Evolutionary conservation across 2,329 filamentous ascomycete species (phyloP), one percentile per base, ranked within the genome.

Genomic region (Talaromyces piceae): DNA sequence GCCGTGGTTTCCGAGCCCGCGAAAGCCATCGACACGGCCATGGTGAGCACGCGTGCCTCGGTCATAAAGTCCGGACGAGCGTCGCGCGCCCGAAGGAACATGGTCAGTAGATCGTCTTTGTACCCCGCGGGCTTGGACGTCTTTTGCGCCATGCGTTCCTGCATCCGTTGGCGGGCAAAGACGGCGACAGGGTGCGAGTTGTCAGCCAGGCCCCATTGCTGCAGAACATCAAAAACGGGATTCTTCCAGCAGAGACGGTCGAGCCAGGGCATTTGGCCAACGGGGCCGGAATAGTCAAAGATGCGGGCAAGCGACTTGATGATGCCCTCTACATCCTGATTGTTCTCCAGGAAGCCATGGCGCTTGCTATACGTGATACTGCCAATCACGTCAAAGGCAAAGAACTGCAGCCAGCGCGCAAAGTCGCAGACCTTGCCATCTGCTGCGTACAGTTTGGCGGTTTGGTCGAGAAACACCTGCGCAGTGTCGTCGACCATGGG

Each of bases 1-100:
- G 85, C 87, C 0, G 87, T 91, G 0, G 87, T 91, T 67, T 93
- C 88, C 2, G 81, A 85, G 3, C 87, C 87, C 0, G 88, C 88
- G 86, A 79, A 61, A 9, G 59, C 58, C 55, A 64, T 63, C 20
- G 63, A 61, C 2, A 58, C 57, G 12, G 61, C 58, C 61, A 63
- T 65, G 7, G 61, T 62, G 11, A 63, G 58, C 20, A 67, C 55
- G 2, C 59, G 55, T 28, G 55, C 57, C 27, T 64, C 56, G 1
- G 57, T 62, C 57, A 66, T 61, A 31, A 63, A 62, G 2, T 64
- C 61, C 1, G 58, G 60, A 6, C 58, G 57, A 3, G 52, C 49
- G 31, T 61, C 54, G 26, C 57, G 54, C 2, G 62, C 58, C 46
- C 63, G 56, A 9, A 66, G 49, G 47, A 66, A 64, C 52, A 58